Conservation (phyloP, 208 protist species). For the Novymonas esmeraldas region DNA sequence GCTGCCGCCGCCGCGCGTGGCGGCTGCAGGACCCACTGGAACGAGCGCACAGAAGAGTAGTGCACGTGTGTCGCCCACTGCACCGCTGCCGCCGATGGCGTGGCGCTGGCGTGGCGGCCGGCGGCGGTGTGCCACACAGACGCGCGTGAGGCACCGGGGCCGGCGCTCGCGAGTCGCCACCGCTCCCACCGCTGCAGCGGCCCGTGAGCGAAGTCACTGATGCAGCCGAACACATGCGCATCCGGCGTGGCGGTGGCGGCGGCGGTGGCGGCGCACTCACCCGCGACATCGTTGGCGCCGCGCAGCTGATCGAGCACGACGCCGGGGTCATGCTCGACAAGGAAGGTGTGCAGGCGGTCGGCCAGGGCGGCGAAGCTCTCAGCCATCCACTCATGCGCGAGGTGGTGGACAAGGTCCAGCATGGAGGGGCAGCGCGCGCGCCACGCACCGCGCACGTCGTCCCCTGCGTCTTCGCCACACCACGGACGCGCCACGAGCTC, state of each 20-base stretch:
- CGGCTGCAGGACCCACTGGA: conserved; percentile 23
- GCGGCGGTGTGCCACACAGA: too few relatives aligned
- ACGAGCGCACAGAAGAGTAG: conserved; percentile 19
- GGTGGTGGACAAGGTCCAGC: conserved; percentile 33
- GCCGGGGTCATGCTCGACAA: conserved; percentile 15
- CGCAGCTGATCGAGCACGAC: conserved; percentile 21
- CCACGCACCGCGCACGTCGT: not conserved
- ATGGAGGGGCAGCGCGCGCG: conserved; percentile 27
- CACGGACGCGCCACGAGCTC: conserved; percentile 19
- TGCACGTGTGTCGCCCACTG: conserved; percentile 26
- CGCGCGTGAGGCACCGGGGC: not conserved
- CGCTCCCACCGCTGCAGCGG: conserved; percentile 27
- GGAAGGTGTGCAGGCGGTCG: conserved; percentile 18
- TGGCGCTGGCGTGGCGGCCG: not conserved
- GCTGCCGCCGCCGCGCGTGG: not conserved
- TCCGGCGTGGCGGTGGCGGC: conserved; percentile 1
- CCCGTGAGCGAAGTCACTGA: conserved; percentile 16
- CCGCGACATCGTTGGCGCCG: not conserved
- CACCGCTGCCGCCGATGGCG: not conserved
- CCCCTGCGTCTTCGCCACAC: not conserved
- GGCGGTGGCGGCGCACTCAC: not conserved
- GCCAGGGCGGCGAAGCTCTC: conserved; percentile 22
- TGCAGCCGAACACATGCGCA: conserved; percentile 8
- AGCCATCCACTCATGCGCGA: conserved; percentile 29
- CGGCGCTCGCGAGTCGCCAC: not conserved